These are phyloP conservation scores for Chlorophyllum brunneum DNA, from an alignment of 768 basidiomycete genomes.

Conservation along the genomic window DNA sequence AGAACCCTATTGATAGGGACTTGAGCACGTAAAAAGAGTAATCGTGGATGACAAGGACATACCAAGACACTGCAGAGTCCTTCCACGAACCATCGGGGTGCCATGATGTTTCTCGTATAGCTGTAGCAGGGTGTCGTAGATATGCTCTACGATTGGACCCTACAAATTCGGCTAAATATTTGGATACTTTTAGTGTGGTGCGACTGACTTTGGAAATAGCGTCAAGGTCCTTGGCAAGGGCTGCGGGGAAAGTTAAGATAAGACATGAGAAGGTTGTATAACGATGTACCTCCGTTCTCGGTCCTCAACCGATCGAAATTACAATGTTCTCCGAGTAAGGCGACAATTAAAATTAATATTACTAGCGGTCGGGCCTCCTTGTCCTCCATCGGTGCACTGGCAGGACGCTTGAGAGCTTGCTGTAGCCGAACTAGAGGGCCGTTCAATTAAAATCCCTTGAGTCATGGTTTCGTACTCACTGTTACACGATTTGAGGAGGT, in stretches of 20 bases:
- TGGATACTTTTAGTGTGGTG: background rate
- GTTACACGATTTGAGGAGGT: constrained; percentile 83
- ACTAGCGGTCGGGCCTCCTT: constrained; percentile 54
- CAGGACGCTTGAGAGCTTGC: constrained; percentile 46
- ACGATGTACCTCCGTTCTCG: constrained; percentile 57
- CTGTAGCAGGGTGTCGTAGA: constrained; percentile 68
- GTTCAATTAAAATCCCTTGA: constrained; percentile 3
- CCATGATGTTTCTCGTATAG: constrained; percentile 62
- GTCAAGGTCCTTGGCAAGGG: constrained; percentile 52
- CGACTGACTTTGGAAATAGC: constrained; percentile 49
- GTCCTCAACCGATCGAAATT: constrained; percentile 75
- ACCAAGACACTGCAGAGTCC: constrained; percentile 87
- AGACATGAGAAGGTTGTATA: background rate
- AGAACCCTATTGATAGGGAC: constrained; percentile 54
- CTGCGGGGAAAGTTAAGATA: constrained; percentile 27
- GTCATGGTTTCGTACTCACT: constrained; percentile 35
- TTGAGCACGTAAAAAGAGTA: background rate
- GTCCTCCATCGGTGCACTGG: constrained; percentile 33
- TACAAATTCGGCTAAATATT: constrained; percentile 22
- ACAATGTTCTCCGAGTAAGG: constrained; percentile 85
- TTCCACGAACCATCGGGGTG: constrained; percentile 56
- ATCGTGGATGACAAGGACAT: constrained; percentile 15
- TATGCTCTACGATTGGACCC: constrained; percentile 77
- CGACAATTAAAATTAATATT: constrained; percentile 79
- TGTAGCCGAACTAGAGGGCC: constrained; percentile 53